Base-by-base conservation (phyloP, 257 asterid species). In the Phtheirospermum japonicum region DNA sequence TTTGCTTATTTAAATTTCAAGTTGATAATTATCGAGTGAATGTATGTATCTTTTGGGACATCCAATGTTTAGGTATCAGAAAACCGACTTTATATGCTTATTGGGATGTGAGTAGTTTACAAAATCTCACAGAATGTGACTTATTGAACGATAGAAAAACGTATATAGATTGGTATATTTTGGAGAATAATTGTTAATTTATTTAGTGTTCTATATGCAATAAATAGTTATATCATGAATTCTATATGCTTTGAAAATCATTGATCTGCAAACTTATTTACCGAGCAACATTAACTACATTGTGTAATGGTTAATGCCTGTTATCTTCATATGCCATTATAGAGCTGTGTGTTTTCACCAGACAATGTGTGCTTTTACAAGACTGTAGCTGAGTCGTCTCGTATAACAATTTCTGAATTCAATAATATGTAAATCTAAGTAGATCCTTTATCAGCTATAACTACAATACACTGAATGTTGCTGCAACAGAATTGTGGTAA, bases 401-500 rank as follows among this genome's bases (percentile, higher is more conserved):
- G 9, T 33, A 37, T 52, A 20, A 33, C 51, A 7, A 31, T 16
- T n/a, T n/a, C n/a, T 43, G 6, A 40, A 9, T 12, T 34, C 28
- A 23, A 33, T 36, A 20, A 40, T 61, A 45, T 12, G 19, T 60
- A 30, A 11, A 11, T 45, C 23, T 23, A 12, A 50, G 56, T 50
- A 8, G 12, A 43, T 59, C 30, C 32, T 36, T 2, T 54, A 12
- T 48, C 33, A 26, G 30, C 57, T 48, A 17, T 53, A 23, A 39
- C 70, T 72, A 55, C 52, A 61, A 26, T 14, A 16, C 34, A 4
- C 0, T 31, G 6, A n/a, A 54, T 1, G 53, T 0, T 50, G 18
- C 20, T 63, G 60, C 37, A 17, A 42, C 52, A 34, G 19, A 64
- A 14, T 66, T 49, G 9, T 61, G 49, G 43, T n/a, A 19, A 48